Base-by-base conservation (phyloP, 2,329 filamentous ascomycete genomes). In the Incumbomyces delicatus region DNA sequence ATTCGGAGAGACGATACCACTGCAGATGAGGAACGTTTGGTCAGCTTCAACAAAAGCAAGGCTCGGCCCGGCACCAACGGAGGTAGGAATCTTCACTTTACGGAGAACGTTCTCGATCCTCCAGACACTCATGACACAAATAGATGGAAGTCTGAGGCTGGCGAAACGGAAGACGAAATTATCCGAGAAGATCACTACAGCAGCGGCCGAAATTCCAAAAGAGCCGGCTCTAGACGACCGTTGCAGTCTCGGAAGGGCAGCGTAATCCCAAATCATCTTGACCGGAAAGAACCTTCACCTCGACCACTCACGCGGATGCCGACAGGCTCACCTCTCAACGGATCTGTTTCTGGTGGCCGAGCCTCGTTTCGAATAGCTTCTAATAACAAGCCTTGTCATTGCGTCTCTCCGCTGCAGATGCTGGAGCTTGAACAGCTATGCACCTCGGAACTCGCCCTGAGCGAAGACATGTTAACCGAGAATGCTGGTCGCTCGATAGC, bases 381-480 rank as follows among this genome's bases (percentile, higher is more conserved):
- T 1, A 76, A 70, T 29, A 74, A 75, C 50, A 66, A 72, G 43
- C 67, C 67, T 46, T 81, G 78, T 51, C 74, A 77, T 29, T 74
- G 73, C 6, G 70, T 81, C 41, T 75, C 73, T 37, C 78, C 90
- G 5, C 71, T 92, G 33, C 87, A 94, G 60, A 92, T 95, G 78
- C 77, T 94, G 22, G 90, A 92, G 52, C 77, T 96, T 1, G 92
- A 96, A 66, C 89, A 92, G 58, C 85, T 94, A 47, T 88, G 89
- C 0, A 83, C 88, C 50, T 83, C 86, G 35, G 88, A 95, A 55
- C 78, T 94, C 48, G 88, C 88, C 4, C 73, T 96, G 39, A 85
- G 83, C 0, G 87, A 94, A 61, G 87, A 92, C 44, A 82, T 95
- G 64, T 87, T 96, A 71, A 82, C 87, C 1, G 92, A 96, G 60